phyloP scores from a whole-genome alignment of 176 grass and related monocot species.

The Carex parvula region DNA sequence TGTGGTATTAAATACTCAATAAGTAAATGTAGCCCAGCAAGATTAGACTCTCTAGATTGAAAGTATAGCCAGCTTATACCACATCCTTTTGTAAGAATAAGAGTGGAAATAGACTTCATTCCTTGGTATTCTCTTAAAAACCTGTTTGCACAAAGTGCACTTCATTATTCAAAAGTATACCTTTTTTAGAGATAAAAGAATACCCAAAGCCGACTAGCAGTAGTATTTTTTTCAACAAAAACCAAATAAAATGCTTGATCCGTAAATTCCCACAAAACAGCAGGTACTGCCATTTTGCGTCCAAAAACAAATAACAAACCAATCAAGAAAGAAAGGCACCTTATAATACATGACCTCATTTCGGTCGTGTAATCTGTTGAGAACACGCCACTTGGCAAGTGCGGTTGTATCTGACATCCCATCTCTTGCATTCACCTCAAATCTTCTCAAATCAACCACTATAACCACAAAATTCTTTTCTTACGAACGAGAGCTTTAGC shows the following conservation, averaged over 20 bases:
- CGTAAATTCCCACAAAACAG: not conserved
- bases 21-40: constrained; percentile 3
- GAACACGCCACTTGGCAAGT: constrained; percentile 95
- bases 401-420: constrained; percentile 74
- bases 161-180: not conserved
- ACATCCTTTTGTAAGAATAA: not conserved
- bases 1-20: not conserved
- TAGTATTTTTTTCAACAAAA: not conserved
- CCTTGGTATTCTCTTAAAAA: not conserved
- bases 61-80: not conserved
- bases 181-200: not conserved
- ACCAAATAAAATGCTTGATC: not conserved
- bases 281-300: not conserved
- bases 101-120: not conserved
- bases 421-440: constrained; percentile 64
- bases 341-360: constrained; percentile 99
- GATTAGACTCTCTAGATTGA: not conserved
- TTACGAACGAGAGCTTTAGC: not conserved
- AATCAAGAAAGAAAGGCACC: constrained; percentile 28
- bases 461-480: constrained; percentile 29
- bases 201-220: not conserved
- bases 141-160: not conserved
- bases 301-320: not conserved
- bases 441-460: constrained; percentile 85
- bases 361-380: constrained; percentile 95